Base-by-base conservation (phyloP, 2,329 filamentous ascomycete genomes). In the Microascus cirrosus region DNA sequence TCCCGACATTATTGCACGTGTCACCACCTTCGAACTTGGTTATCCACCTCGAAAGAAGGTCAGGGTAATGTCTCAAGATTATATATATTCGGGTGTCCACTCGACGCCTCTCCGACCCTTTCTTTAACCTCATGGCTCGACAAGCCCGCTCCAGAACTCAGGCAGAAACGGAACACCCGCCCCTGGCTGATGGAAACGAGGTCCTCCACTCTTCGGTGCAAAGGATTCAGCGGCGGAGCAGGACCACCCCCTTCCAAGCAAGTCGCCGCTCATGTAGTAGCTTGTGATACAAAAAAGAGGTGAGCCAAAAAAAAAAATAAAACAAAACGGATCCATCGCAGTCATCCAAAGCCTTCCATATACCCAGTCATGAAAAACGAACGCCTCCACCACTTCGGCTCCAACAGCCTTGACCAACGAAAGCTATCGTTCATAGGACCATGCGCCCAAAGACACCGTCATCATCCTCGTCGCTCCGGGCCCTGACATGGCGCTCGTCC, bases 391-490 rank as follows among this genome's bases (percentile, higher is more conserved):
- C n/a, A 24, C n/a, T 20, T 50, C 20, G 22, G 11, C 12, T 22
- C 18, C n/a, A n/a, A 24, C n/a, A 50, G 3, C 22, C 45, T 24
- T 22, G 45, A 24, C 11, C 22, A 20, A 11, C 11, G 45, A 50
- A 24, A 32, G 24, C 24, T 13, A 32, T 22, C 48, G n/a, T 45
- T 57, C 48, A 57, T 7, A 57, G 50, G 24, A 57, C 94, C 93
- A 97, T 97, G 64, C 84, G 84, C 59, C 92, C 92, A 76, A 99
- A 99, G 66, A 97, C 88, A 68, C 92, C 92, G 63, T 96, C 92
- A 63, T 97, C 93, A 62, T 95, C 91, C 65, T 96, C 92, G 65
- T 95, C 89, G 70, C 85, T 87, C 61, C 87, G 82, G 55, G 82
- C 81, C 58, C 82, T 80, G 55, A 77, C 81, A 58, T 74, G 78